A percentile compares a stretch with the other conserved stretches of the same genome.
These are phyloP conservation scores for Rhizophora apiculata DNA, from an alignment of 345 rosid species.

Conservation along the genomic window DNA sequence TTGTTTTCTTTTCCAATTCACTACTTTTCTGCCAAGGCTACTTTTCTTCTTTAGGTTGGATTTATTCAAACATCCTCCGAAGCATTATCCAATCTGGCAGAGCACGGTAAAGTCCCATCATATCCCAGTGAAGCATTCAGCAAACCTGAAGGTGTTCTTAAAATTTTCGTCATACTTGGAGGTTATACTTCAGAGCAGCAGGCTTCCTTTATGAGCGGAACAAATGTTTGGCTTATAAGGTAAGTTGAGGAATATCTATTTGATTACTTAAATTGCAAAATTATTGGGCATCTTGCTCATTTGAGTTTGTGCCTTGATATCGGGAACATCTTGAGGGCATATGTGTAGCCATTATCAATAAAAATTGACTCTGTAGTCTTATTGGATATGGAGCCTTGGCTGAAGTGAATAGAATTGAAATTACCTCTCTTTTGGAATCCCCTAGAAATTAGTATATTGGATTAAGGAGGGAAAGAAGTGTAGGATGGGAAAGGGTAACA, in stretches of 20 bases:
- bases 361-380: too few species aligned
- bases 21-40: conserved; percentile 5
- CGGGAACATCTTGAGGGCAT: too few species aligned
- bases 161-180: conserved; percentile 84
- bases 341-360: too few species aligned
- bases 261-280: conserved; percentile 7
- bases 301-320: too few species aligned
- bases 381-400: too few species aligned
- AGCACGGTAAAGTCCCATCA: conserved; percentile 36
- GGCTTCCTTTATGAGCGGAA: conserved; percentile 95
- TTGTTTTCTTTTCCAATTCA: conserved; percentile 3
- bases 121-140: conserved; percentile 31
- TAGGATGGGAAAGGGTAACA: too few species aligned
- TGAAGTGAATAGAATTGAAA: too few species aligned
- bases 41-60: conserved; percentile 63
- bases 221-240: conserved; percentile 91
- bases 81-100: conserved; percentile 58
- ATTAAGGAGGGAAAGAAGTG: too few species aligned
- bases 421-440: too few species aligned
- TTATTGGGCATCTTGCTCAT: background rate
- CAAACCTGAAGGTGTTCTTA: conserved; percentile 28
- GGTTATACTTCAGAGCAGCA: conserved; percentile 94
- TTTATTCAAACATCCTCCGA: conserved; percentile 80
- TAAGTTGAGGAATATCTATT: conserved; percentile 36
- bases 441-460: too few species aligned